Evolutionary conservation across 2,329 filamentous ascomycete species (phyloP).

Genomic region (Neurospora crassa): DNA sequence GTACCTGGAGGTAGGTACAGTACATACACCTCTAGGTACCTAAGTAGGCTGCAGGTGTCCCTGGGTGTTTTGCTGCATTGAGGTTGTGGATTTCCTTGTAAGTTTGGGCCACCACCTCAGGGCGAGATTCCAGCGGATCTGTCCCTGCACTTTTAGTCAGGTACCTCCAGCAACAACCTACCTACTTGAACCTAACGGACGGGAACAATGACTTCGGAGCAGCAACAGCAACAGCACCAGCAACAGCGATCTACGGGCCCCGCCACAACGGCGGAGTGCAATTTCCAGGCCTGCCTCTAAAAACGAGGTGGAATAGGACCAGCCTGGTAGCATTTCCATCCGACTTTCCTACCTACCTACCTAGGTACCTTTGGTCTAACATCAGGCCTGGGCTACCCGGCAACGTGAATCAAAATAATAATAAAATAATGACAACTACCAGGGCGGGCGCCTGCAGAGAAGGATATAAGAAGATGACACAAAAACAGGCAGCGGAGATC

Average conservation of each 20-base stretch:
- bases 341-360: too few relatives aligned
- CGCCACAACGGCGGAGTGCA: conserved; percentile 20
- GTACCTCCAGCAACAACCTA: neutral
- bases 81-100: too few relatives aligned
- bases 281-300: conserved; percentile 19
- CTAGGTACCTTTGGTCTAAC: neutral
- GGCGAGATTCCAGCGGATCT: neutral
- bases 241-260: conserved; percentile 23
- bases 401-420: neutral
- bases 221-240: neutral
- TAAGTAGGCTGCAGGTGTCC: too few relatives aligned
- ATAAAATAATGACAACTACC: neutral
- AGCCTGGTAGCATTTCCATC: neutral
- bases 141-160: neutral
- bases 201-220: neutral
- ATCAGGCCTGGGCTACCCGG: neutral
- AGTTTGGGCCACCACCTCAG: neutral
- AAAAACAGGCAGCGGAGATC: neutral
- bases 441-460: too few relatives aligned
- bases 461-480: neutral
- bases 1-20: neutral
- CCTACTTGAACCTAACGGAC: too few relatives aligned
- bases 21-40: too few relatives aligned
- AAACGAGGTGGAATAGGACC: neutral
- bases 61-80: too few relatives aligned